Percentiles rank a stretch among this genome's conserved stretches.
Evolutionary conservation across 352 stramenopile species (phyloP).

Genomic region (Albugo laibachii): DNA sequence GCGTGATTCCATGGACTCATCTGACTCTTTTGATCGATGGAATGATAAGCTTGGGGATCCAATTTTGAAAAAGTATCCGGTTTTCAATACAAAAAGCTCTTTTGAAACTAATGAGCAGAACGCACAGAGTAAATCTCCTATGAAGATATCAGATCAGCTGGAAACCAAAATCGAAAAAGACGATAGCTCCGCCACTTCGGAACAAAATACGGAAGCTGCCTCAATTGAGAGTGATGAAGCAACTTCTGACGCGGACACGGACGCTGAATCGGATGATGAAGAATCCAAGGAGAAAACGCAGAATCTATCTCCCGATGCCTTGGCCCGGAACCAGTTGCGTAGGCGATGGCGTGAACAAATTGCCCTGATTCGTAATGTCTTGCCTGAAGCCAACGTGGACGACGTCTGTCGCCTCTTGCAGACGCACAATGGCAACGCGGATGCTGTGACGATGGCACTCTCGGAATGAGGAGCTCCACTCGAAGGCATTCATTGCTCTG

Average conservation of each 20-base stretch:
- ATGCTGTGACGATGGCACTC: slow-evolving; percentile 34
- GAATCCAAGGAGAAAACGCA: too few relatives aligned
- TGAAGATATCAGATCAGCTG: slow-evolving; percentile 4
- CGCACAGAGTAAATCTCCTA: slow-evolving; percentile 2
- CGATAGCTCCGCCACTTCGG: not conserved
- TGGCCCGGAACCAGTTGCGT: not conserved
- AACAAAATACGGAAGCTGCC: slow-evolving; percentile 6
- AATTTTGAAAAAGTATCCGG: not conserved
- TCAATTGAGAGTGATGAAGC: not conserved
- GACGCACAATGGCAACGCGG: slow-evolving; percentile 32
- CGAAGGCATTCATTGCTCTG: not conserved
- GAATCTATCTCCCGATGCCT: too few relatives aligned
- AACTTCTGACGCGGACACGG: slow-evolving; percentile 42
- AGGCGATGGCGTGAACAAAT: slow-evolving; percentile 21
- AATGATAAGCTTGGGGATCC: slow-evolving; percentile 6
- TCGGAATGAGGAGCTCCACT: slow-evolving; percentile 10
- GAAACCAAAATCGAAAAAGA: not conserved
- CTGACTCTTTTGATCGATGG: slow-evolving; percentile 1
- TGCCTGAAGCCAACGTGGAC: slow-evolving; percentile 24
- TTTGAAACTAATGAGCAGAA: slow-evolving; percentile 8
- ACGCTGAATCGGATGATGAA: slow-evolving; percentile 11
- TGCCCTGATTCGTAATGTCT: slow-evolving; percentile 21
- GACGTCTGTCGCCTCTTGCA: slow-evolving; percentile 25
- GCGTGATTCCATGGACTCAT: too few relatives aligned
- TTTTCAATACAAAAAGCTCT: slow-evolving; percentile 4